Base-by-base conservation (phyloP, 768 basidiomycete species). In the Lepiota brunneoincarnata region DNA sequence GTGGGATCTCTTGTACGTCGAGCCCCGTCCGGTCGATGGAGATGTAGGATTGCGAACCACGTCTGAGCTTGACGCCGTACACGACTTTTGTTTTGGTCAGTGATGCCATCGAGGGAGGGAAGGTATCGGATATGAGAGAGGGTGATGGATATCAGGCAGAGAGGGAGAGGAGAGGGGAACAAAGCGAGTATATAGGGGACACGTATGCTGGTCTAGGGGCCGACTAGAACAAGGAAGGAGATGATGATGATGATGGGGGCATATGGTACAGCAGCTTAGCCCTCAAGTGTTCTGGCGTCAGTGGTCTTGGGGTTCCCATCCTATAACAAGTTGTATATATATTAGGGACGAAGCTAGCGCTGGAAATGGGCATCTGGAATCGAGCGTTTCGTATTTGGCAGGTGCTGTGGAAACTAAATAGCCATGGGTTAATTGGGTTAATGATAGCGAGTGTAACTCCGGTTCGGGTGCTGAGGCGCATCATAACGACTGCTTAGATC, bases 41-140 rank as follows among this genome's bases (percentile, higher is more conserved):
- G 24, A 24, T n/a, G 20, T 36, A 17, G 35, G 53, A 4, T 35
- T 41, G 40, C 2, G 53, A 41, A 7, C 46, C 28, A 40, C 53
- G 53, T 40, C 18, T 54, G 17, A 54, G 39, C 28, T 54, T 54
- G 38, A 40, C 53, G 46, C 46, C n/a, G 23, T 54, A 48, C 37
- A 35, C 46, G 17, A 36, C 51, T 39, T 42, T 51, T 11, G 50
- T 34, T 28, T 34, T 54, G 23, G 45, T 6, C 45, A 54, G 44
- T 15, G 52, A 54, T 18, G 38, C 45, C 53, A 54, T 54, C 44
- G 21, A 24, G 9, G 17, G 21, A 7, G 34, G 24, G 17, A 40
- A 36, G 41, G 34, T 35, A 48, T 4, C 2, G 21, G 10, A 26
- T 3, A 14, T 6, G 49, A 38, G 6, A 35, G 21, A 23, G 34